phyloP scores from a whole-genome alignment of 345 rosid species.

The Brassica juncea region DNA sequence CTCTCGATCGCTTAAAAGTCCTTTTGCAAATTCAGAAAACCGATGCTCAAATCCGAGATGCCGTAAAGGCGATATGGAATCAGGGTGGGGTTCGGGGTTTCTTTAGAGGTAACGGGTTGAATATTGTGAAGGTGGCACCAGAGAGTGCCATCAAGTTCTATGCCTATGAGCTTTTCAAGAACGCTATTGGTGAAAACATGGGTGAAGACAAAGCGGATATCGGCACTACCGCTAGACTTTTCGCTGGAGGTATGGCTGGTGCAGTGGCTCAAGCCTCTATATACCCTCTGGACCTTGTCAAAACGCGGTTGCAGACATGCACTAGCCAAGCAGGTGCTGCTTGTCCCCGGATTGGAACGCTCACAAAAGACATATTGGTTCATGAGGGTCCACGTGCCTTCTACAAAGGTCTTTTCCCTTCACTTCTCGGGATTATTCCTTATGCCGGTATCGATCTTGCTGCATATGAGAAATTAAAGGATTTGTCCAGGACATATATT shows the following conservation, averaged over 20 bases:
- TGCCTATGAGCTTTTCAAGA: slow-evolving; percentile 72
- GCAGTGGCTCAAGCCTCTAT: slow-evolving; percentile 88
- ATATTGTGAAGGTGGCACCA: slow-evolving; percentile 87
- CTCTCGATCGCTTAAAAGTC: slow-evolving; percentile 89
- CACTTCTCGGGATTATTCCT: slow-evolving; percentile 87
- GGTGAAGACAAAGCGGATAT: slow-evolving; percentile 59
- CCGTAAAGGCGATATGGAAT: slow-evolving; percentile 66
- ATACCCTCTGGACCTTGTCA: slow-evolving; percentile 90
- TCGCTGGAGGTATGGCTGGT: slow-evolving; percentile 91
- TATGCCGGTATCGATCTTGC: slow-evolving; percentile 97
- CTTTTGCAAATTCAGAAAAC: slow-evolving; percentile 78
- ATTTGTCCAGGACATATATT: slow-evolving; percentile 74
- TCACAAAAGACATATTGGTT: slow-evolving; percentile 70
- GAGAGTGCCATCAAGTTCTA: slow-evolving; percentile 90
- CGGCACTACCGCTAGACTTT: slow-evolving; percentile 64
- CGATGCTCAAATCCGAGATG: slow-evolving; percentile 57
- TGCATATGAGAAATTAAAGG: slow-evolving; percentile 83
- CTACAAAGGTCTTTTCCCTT: slow-evolving; percentile 82
- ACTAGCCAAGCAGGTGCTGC: slow-evolving; percentile 60
- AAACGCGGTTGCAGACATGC: slow-evolving; percentile 85
- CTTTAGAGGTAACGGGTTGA: slow-evolving; percentile 82
- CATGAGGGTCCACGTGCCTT: slow-evolving; percentile 90
- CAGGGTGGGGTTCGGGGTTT: slow-evolving; percentile 63
- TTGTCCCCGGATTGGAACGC: slow-evolving; percentile 54
- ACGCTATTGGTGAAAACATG: slow-evolving; percentile 49